Evolutionary conservation across 257 asterid species (phyloP).

Genomic region (Solanum verrucosum): DNA sequence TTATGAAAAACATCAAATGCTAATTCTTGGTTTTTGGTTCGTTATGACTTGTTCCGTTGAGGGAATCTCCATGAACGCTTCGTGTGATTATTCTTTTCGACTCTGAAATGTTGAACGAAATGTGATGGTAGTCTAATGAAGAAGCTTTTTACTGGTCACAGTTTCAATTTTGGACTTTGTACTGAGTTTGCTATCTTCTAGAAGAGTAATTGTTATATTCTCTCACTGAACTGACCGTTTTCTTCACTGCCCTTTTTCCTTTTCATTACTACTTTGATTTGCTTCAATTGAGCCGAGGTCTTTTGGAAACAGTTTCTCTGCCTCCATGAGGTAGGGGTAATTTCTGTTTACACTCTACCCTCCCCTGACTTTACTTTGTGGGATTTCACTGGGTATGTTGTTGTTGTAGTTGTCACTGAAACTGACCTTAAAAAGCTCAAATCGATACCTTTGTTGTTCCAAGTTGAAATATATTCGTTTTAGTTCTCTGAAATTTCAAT

Average conservation of each 20-base stretch:
- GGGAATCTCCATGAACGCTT: not conserved
- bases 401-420: not conserved
- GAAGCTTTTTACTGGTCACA: not conserved
- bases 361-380: too few relatives aligned
- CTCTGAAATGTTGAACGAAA: not conserved
- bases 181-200: not conserved
- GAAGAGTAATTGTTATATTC: not conserved
- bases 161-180: not conserved
- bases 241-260: too few relatives aligned
- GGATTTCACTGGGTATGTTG: not conserved
- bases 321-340: too few relatives aligned
- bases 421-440: not conserved
- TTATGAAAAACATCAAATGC: too few relatives aligned
- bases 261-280: too few relatives aligned
- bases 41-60: not conserved
- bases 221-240: too few relatives aligned
- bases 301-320: too few relatives aligned
- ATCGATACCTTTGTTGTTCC: not conserved
- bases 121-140: not conserved
- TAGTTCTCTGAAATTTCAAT: not conserved
- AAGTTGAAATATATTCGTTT: not conserved
- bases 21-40: not conserved
- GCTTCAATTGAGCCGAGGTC: too few relatives aligned
- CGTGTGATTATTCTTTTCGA: not conserved
- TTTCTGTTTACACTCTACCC: too few relatives aligned